Percentiles rank a stretch among this genome's conserved stretches.
phyloP scores from a whole-genome alignment of 176 grass and related monocot species.

The Cocos nucifera region DNA sequence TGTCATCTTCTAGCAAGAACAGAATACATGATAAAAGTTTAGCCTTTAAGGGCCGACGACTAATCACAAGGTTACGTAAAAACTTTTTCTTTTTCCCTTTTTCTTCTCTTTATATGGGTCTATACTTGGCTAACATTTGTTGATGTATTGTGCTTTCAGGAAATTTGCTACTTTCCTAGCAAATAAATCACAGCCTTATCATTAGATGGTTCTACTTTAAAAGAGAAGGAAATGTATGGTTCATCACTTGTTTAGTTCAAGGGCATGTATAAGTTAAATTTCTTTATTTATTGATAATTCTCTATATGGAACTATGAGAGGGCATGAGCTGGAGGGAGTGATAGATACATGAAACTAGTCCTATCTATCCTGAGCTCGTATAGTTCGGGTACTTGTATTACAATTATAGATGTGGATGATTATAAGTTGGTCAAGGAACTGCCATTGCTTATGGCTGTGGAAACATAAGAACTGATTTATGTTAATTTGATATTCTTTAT shows the following conservation, averaged over 20 bases:
- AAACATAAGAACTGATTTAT: conserved; percentile 47
- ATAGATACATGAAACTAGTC: conserved; percentile 10
- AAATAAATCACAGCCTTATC: too few species aligned
- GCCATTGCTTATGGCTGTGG: conserved; percentile 16
- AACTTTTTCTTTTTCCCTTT: too few species aligned
- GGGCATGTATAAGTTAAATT: too few species aligned
- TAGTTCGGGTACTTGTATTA: background rate
- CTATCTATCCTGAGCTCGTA: background rate
- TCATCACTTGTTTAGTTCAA: too few species aligned
- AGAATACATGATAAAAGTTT: conserved; percentile 19
- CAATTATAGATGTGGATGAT: conserved; percentile 14
- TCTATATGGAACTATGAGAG: background rate
- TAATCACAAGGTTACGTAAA: conserved; percentile 54
- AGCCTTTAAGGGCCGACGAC: conserved; percentile 19
- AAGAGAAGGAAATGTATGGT: too few species aligned
- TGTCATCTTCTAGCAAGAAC: conserved; percentile 29
- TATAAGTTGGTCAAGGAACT: background rate
- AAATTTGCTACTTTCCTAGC: conserved; percentile 27
- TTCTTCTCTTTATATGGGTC: background rate
- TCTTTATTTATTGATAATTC: background rate
- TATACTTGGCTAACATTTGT: background rate
- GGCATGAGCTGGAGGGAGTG: background rate
- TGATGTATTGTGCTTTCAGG: conserved; percentile 22
- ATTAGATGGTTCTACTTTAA: background rate
- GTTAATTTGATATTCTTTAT: background rate